Evolutionary conservation across 768 basidiomycete genomes (phyloP), one percentile per base, ranked within the genome.

Genomic region (Termitomyces sp.): DNA sequence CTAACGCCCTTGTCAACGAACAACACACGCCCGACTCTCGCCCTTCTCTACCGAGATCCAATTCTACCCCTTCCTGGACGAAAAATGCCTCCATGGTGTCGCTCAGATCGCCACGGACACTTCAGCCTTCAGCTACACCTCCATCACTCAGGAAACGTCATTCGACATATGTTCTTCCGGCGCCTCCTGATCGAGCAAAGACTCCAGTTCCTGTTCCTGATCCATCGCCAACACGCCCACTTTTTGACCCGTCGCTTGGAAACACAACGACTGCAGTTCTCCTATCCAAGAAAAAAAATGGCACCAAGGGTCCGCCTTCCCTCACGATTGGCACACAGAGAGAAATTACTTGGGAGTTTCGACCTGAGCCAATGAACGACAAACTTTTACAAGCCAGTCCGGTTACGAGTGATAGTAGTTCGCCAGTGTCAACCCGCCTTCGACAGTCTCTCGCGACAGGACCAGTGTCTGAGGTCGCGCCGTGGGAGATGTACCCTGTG

Each of bases 321-420:
- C 71, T 67, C 24, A 61, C 68, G 12, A 64, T 65, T 42, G 62
- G 67, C 32, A 44, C 66, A 16, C 62, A 64, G 34, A 67, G 68
- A 56, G 68, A 69, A 13, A 60, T 71, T 53, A 70, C 71, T 43
- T 72, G 71, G 75, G 74, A 76, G 62, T 65, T 76, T 18, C 65
- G 61, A 46, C 65, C 68, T 43, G 63, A 58, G 41, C 64, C 65
- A 16, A 46, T 58, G 20, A 12, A 49, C 24, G 56, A 57, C 46
- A 52, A 61, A n/a, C 37, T 20, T 32, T 49, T 34, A 20, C 44
- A n/a, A 13, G 27, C 57, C 44, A 56, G 53, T 31, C 26, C 53
- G 46, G 46, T 42, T 5, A 14, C 34, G 32, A 54, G 61, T 57
- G 26, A 46, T 42, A 54, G 43, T 39, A 51, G 61, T 55, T 59